Evolutionary conservation across 495 filamentous ascomycete species (phyloP), one percentile per base, ranked within the genome.

Genomic region (Bacidia gigantensis): DNA sequence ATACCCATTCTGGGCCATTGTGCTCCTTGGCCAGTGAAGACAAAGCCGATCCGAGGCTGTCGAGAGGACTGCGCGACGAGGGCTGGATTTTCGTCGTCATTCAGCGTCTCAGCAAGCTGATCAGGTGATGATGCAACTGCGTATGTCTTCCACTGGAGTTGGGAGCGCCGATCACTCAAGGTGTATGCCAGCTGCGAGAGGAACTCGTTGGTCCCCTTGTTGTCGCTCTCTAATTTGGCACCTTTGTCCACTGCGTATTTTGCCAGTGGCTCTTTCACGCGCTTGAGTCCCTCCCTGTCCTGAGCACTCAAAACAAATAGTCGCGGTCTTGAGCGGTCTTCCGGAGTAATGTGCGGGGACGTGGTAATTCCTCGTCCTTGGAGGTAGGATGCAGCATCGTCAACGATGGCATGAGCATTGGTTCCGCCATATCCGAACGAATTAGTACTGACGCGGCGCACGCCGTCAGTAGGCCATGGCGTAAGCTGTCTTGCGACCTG

Each of bases 341-440:
- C 40, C 3, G 24, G 20, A 26, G 26, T 26, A 22, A 22, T 21
- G 20, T 46, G 20, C 17, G 21, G 14, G 24, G 44, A 46, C 20
- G 0, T 21, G 21, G 20, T 46, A 18, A 58, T 18, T 14, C 48
- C 39, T 29, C 48, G 50, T 39, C 21, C 26, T 3, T 50, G 46
- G n/a, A 64, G 44, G 26, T 51, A 67, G 46, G 60, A 49, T 17
- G 50, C 58, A 9, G 57, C 50, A 47, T 68, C 62, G 41, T 73
- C 72, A 0, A 73, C 2, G 39, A 73, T 65, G 0, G 58, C 55
- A 48, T 64, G 62, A 0, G 52, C 55, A 51, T 64, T 62, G 2
- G 57, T 40, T 26, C 62, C 59, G 7, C 71, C 71, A 43, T 65
- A 70, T 0, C 67, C 67, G 26, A 72, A 70, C 14, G 58, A 64